phyloP scores from a whole-genome alignment of 106 monocot species.

The Triglochin maritima region DNA sequence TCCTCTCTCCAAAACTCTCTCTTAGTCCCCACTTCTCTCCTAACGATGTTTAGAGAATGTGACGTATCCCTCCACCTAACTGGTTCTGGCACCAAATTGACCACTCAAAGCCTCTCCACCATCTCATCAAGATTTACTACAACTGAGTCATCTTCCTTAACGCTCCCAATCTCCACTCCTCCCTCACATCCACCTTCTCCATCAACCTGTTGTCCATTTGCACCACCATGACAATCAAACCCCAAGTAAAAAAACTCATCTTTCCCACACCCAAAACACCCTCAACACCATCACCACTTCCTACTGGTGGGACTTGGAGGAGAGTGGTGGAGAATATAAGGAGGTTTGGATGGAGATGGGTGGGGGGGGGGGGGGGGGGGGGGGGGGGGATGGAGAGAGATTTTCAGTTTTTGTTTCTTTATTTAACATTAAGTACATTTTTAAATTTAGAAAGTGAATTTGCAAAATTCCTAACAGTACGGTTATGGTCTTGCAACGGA shows the following conservation, averaged over 20 bases:
- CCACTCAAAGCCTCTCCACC: conserved; percentile 38
- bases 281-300: conserved; percentile 38
- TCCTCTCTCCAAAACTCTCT: too few relatives aligned
- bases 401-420: too few relatives aligned
- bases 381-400: too few relatives aligned
- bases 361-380: background rate
- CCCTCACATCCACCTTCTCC: conserved; percentile 50
- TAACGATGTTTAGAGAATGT: too few relatives aligned
- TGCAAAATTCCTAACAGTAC: too few relatives aligned
- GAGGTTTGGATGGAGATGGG: conserved; percentile 49
- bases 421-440: too few relatives aligned
- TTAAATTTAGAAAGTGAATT: too few relatives aligned
- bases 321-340: background rate
- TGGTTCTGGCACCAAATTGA: conserved; percentile 93
- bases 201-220: conserved; percentile 29
- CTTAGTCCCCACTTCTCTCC: too few relatives aligned
- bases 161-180: conserved; percentile 64
- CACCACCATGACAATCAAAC: conserved; percentile 59
- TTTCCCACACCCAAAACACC: conserved; percentile 35
- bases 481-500: too few relatives aligned
- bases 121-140: conserved; percentile 79
- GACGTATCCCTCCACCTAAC: conserved; percentile 69
- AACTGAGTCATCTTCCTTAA: conserved; percentile 83
- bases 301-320: conserved; percentile 58
- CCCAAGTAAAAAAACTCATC: conserved; percentile 29